Evolutionary conservation across 108 stramenopile species (phyloP), one percentile per base, ranked within the genome.

Genomic region (Asterionellopsis glacialis): DNA sequence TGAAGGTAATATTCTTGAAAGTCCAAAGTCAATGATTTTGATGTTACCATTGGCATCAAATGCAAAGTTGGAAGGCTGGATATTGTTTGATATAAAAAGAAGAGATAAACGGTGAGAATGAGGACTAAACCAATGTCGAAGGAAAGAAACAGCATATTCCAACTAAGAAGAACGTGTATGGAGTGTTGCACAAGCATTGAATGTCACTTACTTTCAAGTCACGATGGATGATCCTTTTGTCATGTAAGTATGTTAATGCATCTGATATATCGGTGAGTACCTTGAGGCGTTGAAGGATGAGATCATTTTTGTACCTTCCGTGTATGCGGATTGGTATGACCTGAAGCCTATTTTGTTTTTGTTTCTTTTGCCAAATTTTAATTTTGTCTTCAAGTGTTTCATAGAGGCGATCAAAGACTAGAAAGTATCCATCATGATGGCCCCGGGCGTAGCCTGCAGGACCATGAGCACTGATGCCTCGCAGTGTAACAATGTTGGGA

Each of bases 401-500:
- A 48, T 1, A 4, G 3, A 48, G 21, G 16, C 47, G 47, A 48
- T 21, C 21, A 19, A 48, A 9, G 2, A 48, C 21, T 21, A 48
- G 21, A 9, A 48, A 48, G 47, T 19, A 48, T 19, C 19, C 16
- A 21, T 48, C 47, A 48, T 2, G 47, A 19, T 21, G 16, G 16
- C 47, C 47, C 16, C 9, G 16, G 9, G 21, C 19, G 47, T 48
- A 48, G 21, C 47, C 47, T 2, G 3, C 9, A 6, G 47, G 6
- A 48, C 47, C 47, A 48, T 48, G 16, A 9, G 9, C 47, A 9
- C 19, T 19, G 47, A 48, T 48, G 4, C 47, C 47, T 16, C 9
- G 47, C 16, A 48, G 4, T 38, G 69, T 75, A 51, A 83, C 73
- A 55, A 83, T 83, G 58, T 83, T 83, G 0, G 82, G 82, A 51